A percentile compares a stretch with the other conserved stretches of the same genome.
These are phyloP conservation scores for Polyrhizophydium stewartii DNA, from an alignment of 371 early-diverging fungal genomes.

Conservation along the genomic window DNA sequence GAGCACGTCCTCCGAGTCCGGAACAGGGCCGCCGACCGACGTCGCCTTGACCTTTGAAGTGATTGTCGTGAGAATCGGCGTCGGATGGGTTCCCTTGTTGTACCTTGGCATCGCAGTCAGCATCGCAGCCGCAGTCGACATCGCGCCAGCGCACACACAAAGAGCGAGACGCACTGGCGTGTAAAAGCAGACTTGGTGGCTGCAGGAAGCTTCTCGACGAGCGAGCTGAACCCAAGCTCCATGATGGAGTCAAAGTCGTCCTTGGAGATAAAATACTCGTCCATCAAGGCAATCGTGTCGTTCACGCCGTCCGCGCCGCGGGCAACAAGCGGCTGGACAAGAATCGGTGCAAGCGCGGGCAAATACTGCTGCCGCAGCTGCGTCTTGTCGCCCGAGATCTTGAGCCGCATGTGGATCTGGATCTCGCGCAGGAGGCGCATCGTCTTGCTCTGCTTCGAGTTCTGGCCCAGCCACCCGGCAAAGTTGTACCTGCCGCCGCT, in stretches of 20 bases:
- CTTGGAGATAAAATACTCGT: conserved; percentile 79
- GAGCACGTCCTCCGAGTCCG: conserved; percentile 64
- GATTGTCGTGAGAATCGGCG: conserved; percentile 53
- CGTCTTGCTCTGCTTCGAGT: conserved; percentile 77
- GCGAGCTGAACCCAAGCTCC: conserved; percentile 59
- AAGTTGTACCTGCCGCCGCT: background rate
- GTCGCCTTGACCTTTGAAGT: conserved; percentile 34
- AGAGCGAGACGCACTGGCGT: conserved; percentile 38
- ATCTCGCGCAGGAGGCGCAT: conserved; percentile 72
- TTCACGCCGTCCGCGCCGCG: conserved; percentile 58
- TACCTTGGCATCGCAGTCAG: conserved; percentile 48
- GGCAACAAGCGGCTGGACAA: conserved; percentile 61
- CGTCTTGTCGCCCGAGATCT: conserved; percentile 75
- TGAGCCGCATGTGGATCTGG: conserved; percentile 75
- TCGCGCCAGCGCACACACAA: background rate
- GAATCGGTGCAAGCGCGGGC: conserved; percentile 61
- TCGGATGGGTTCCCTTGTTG: conserved; percentile 69
- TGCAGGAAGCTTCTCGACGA: conserved; percentile 61
- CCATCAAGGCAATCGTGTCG: conserved; percentile 78
- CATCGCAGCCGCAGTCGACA: background rate
- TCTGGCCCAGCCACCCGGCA: conserved; percentile 83
- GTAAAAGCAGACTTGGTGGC: conserved; percentile 81
- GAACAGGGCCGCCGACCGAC: conserved; percentile 29
- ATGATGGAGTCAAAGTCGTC: conserved; percentile 85
- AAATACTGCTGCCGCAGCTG: conserved; percentile 84